Base-by-base conservation (phyloP, 2,329 filamentous ascomycete genomes). In the Scorias spongiosa region DNA sequence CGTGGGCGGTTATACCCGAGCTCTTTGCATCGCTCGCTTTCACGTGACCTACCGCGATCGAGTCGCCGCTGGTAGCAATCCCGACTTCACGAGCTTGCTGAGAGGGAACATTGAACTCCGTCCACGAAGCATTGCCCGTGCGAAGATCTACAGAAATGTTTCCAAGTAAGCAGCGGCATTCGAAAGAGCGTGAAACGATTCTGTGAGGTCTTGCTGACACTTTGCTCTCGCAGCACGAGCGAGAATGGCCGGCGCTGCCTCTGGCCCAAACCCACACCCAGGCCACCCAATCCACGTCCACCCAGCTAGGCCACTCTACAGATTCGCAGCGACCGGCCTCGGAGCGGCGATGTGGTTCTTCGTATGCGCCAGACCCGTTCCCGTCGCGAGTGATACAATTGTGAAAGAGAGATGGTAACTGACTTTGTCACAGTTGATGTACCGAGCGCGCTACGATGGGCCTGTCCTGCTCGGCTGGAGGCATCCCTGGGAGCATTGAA, bases 311-410 rank as follows among this genome's bases (percentile, higher is more conserved):
- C 78, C 77, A 39, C 60, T 94, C 52, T 94, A 96, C 71, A 78
- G 85, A 62, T 82, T 89, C 65, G 76, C 80, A 46, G 89, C 84
- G 40, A 95, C 86, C 39, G 84, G 81, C 49, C 73, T 98, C 50
- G 84, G 87, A 54, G 91, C 91, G 44, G 84, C 83, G 68, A 98
- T 96, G 91, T 98, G 91, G 91, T 96, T 98, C 69, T 98, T 91
- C 66, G 88, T 96, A 76, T 61, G 82, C 71, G 44, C 14, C 12
- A 17, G 12, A 15, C 38, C 38, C 12, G 11, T 6, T 9, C 6
- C 34, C 34, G 17, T 17, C 12, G 34, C 12, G 34, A 37, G 34
- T 9, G 34, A 37, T 8, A n/a, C 12, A 17, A 17, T 4, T 37
- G 47, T 40, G 46, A 26, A 7, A 26, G 20, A 26, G 20, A 26